These are phyloP conservation scores for Penicillium goetzii DNA, from an alignment of 495 filamentous ascomycete genomes.

Conservation along the genomic window DNA sequence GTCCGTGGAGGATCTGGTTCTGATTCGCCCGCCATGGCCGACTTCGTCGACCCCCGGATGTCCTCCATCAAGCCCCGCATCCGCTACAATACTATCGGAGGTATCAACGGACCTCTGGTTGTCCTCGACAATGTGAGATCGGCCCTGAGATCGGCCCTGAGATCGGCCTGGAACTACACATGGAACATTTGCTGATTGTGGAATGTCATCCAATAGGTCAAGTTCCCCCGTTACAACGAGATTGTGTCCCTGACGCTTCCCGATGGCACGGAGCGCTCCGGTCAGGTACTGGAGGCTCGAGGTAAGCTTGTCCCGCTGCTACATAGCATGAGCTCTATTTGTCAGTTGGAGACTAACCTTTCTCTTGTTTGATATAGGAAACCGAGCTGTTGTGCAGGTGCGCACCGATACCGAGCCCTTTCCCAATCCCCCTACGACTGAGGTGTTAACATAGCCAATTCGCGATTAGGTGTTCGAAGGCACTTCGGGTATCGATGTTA, in stretches of 20 bases:
- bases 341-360: slow-evolving; percentile 18
- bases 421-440: slow-evolving; percentile 13
- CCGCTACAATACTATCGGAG: slow-evolving; percentile 97
- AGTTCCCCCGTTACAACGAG: slow-evolving; percentile 96
- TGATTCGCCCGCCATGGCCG: slow-evolving; percentile 57
- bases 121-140: slow-evolving; percentile 86
- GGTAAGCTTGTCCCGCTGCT: slow-evolving; percentile 55
- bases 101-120: slow-evolving; percentile 96
- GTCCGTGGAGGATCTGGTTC: slow-evolving; percentile 30
- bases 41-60: slow-evolving; percentile 74
- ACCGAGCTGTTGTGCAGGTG: slow-evolving; percentile 90
- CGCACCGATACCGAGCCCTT: slow-evolving; percentile 18
- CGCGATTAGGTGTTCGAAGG: slow-evolving; percentile 88
- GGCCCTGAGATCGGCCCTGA: slow-evolving; percentile 42
- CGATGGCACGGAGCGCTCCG: slow-evolving; percentile 90
- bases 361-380: slow-evolving; percentile 57
- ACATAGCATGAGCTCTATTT: not conserved
- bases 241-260: slow-evolving; percentile 95
- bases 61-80: slow-evolving; percentile 81
- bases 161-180: not conserved
- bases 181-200: slow-evolving; percentile 17
- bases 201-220: slow-evolving; percentile 62
- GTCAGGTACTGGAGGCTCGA: slow-evolving; percentile 96
- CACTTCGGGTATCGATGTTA: slow-evolving; percentile 95
- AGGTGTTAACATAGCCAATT: slow-evolving; percentile 31